Evolutionary conservation across 1,284 basidiomycete genomes (phyloP), one percentile per base, ranked within the genome.

Genomic region (Prillingera fragicola): DNA sequence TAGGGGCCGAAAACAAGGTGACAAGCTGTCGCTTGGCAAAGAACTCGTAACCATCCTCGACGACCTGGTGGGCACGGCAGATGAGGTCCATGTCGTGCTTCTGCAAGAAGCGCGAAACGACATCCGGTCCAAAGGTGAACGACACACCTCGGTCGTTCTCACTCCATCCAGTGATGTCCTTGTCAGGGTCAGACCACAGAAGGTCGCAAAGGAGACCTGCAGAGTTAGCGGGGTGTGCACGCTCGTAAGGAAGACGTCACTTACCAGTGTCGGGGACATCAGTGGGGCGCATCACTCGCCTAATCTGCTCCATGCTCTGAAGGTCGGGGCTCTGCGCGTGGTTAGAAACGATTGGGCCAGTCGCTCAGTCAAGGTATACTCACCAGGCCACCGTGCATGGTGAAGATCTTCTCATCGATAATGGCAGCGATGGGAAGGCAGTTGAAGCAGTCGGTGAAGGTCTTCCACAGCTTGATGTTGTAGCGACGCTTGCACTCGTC

Each of bases 381-480:
- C n/a, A n/a, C n/a, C 32, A 99, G 81, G 12, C 95, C 95, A 18
- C 95, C 95, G 67, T 99, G 95, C 9, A 99, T 94, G 66, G 94
- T 98, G 73, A 99, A 99, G 65, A 99, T 99, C 77, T 99, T 99
- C 59, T 89, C 92, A 10, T 94, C 95, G 40, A 99, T 94, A 57
- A 99, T 88, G 27, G 95, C 92, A 29, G 95, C 92, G 62, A 99
- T 98, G 35, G 95, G 95, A 10, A 99, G 80, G 60, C 90, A 91
- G 74, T 99, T 98, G 80, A 99, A 99, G 33, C 97, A 94, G 73
- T 99, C 95, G 70, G 97, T 90, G 71, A 99, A 98, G 12, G 91
- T 92, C 76, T 97, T 98, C 95, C 95, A 99, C 29, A 90, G 92
- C 77, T 98, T 98, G 79, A 98, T 94, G 72, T 96, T 97, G 77